Percentiles rank a stretch among this genome's conserved stretches.
Evolutionary conservation across 352 stramenopile species (phyloP).

Genomic region (Pythium guiyangense): DNA sequence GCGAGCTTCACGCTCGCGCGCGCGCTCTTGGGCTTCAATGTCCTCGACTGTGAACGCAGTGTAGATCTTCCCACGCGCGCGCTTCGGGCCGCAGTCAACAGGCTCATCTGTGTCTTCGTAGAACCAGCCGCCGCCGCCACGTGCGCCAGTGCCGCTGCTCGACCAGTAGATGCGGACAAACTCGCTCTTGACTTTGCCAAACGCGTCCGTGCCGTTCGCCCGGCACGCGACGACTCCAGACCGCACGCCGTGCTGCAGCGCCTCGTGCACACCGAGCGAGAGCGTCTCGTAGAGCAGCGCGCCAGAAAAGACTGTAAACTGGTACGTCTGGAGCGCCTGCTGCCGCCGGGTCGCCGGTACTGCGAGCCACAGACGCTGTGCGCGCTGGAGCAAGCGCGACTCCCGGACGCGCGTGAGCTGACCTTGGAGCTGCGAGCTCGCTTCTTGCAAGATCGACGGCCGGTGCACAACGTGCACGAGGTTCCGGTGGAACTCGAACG

Average conservation of each 20-base stretch:
- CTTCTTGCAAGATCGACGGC: conserved; percentile 48
- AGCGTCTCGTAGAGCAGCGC: conserved; percentile 36
- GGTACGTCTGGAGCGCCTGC: conserved; percentile 38
- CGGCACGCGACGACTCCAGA: conserved; percentile 37
- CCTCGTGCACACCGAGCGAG: conserved; percentile 26
- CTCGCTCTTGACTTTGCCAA: conserved; percentile 41
- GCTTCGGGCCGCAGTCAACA: conserved; percentile 36
- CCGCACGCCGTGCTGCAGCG: conserved; percentile 29
- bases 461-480: conserved; percentile 57
- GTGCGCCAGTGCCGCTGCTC: conserved; percentile 1
- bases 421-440: conserved; percentile 44
- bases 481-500: conserved; percentile 66
- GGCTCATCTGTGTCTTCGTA: conserved; percentile 29
- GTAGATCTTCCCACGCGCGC: conserved; percentile 45
- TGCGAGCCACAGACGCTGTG: conserved; percentile 37
- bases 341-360: conserved; percentile 33
- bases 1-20: conserved; percentile 10
- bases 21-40: conserved; percentile 21
- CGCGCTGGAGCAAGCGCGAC: conserved; percentile 33
- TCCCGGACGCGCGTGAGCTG: conserved; percentile 46
- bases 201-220: conserved; percentile 32
- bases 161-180: conserved; percentile 49
- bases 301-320: conserved; percentile 43
- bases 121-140: conserved; percentile 1
- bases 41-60: conserved; percentile 40